Percentiles rank a stretch among this genome's conserved stretches.
Evolutionary conservation across 306 rosid genomes (phyloP).

Genomic region (Ormosia semicastrata): DNA sequence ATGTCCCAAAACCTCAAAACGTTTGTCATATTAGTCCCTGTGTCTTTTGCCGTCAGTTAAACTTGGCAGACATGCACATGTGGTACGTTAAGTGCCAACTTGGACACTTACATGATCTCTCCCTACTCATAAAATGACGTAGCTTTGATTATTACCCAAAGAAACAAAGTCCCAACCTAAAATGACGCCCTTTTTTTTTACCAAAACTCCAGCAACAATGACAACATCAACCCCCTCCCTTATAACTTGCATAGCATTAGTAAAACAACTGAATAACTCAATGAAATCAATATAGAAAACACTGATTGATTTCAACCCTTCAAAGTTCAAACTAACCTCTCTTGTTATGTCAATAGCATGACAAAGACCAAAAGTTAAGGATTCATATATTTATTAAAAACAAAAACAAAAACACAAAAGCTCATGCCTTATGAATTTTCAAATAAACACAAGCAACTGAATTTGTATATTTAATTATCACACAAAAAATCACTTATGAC

Average conservation of each 20-base stretch:
- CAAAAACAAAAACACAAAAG: neutral
- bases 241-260: conserved; percentile 44
- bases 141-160: no score
- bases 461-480: neutral
- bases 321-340: conserved; percentile 41
- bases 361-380: conserved; percentile 67
- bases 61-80: no score
- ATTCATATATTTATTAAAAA: conserved; percentile 54
- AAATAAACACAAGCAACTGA: neutral
- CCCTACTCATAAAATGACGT: no score
- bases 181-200: no score
- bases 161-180: no score
- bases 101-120: no score
- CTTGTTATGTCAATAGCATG: conserved; percentile 72
- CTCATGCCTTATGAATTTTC: neutral
- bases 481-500: neutral
- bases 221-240: conserved; percentile 69
- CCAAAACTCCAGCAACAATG: conserved; percentile 54
- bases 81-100: no score
- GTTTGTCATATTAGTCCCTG: no score
- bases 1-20: no score
- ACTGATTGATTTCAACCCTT: neutral
- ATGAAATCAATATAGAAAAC: neutral
- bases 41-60: no score
- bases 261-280: neutral